These are phyloP conservation scores for Mollisia scopiformis DNA, from an alignment of 2,329 filamentous ascomycete species.

Conservation along the genomic window DNA sequence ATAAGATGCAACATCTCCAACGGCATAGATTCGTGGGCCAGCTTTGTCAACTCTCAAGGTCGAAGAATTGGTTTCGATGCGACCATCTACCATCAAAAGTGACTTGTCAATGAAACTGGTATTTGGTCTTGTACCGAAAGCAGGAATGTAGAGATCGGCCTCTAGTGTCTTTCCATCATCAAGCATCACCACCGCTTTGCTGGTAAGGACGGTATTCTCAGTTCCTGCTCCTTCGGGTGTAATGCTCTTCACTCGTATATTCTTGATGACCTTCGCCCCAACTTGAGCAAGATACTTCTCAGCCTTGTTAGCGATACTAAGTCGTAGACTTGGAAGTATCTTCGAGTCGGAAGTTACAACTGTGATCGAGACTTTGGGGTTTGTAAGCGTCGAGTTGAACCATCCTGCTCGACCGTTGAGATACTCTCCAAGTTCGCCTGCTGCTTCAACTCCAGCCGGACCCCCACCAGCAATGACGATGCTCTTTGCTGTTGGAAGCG, in stretches of 20 bases:
- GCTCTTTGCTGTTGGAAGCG: conserved; percentile 42
- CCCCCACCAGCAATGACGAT: conserved; percentile 51
- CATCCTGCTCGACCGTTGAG: conserved; percentile 49
- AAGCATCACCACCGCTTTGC: conserved; percentile 41
- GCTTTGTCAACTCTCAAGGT: conserved; percentile 43
- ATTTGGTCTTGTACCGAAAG: conserved; percentile 46
- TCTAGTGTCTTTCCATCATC: conserved; percentile 42
- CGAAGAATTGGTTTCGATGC: conserved; percentile 41
- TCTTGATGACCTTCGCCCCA: conserved; percentile 50
- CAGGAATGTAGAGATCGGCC: conserved; percentile 53
- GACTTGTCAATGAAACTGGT: conserved; percentile 40
- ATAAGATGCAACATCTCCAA: conserved; percentile 48
- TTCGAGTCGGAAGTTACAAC: conserved; percentile 43
- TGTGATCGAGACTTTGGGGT: conserved; percentile 47
- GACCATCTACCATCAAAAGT: conserved; percentile 40
- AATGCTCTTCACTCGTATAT: conserved; percentile 41
- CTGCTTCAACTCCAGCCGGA: conserved; percentile 48
- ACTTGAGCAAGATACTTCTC: conserved; percentile 46
- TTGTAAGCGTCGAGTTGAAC: conserved; percentile 37
- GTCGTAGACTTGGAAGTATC: conserved; percentile 46
- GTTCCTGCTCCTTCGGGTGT: conserved; percentile 36
- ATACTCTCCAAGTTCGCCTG: conserved; percentile 53
- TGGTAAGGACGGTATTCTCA: conserved; percentile 20
- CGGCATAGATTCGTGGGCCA: conserved; percentile 46
- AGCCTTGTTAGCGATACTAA: conserved; percentile 43